Percentiles rank a stretch among this genome's conserved stretches.
Evolutionary conservation across 2,329 filamentous ascomycete genomes (phyloP).

Genomic region (Beauveria bassiana): DNA sequence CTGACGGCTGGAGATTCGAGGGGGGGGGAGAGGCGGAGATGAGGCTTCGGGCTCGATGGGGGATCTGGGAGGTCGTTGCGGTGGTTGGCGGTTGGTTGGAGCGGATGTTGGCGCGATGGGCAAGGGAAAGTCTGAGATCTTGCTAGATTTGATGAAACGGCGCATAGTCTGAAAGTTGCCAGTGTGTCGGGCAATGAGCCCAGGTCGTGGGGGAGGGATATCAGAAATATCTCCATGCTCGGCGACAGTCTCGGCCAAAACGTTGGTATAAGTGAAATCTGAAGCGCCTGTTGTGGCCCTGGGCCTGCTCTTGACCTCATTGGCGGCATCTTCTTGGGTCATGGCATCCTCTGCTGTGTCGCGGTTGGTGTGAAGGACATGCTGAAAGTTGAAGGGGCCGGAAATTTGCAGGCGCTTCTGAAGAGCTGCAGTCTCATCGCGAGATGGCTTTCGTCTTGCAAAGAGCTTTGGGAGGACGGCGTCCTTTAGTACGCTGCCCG

Average conservation of each 20-base stretch:
- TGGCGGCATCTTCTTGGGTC: not conserved
- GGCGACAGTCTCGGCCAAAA: not conserved
- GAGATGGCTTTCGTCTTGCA: slow-evolving; percentile 36
- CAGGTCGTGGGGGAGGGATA: not conserved
- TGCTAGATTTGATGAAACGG: slow-evolving; percentile 10
- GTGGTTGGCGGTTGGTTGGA: not conserved
- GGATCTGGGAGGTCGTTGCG: slow-evolving; percentile 30
- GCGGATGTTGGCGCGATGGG: not conserved
- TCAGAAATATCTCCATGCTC: not conserved
- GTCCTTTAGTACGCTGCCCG: slow-evolving; percentile 30
- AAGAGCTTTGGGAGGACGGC: slow-evolving; percentile 44
- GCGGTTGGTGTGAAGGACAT: slow-evolving; percentile 50
- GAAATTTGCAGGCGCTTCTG: slow-evolving; percentile 48
- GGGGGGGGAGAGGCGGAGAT: slow-evolving; percentile 41
- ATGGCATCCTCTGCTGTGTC: slow-evolving; percentile 34
- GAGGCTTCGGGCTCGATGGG: slow-evolving; percentile 27
- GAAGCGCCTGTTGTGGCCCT: slow-evolving; percentile 4
- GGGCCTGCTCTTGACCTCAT: not conserved
- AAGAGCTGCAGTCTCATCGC: slow-evolving; percentile 22
- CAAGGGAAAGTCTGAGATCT: not conserved
- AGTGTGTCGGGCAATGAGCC: slow-evolving; percentile 9
- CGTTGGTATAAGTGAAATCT: slow-evolving; percentile 7
- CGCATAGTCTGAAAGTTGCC: slow-evolving; percentile 9
- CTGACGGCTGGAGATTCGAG: slow-evolving; percentile 47
- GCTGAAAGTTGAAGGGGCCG: slow-evolving; percentile 59